Conservation (phyloP, 2,329 filamentous ascomycete genomes). For the Hawksworthiomyces lignivorus region DNA sequence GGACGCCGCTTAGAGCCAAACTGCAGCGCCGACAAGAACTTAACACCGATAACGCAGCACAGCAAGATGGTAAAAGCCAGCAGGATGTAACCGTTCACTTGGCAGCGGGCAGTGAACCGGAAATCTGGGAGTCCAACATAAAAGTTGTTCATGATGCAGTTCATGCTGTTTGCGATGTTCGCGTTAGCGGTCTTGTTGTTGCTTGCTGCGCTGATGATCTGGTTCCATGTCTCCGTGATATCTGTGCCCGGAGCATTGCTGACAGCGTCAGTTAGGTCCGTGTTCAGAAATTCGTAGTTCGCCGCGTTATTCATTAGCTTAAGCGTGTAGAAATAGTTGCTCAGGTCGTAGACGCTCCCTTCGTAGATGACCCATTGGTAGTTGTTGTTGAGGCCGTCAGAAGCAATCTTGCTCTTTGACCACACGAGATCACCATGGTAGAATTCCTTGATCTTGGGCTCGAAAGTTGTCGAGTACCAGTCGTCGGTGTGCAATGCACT, state of each 20-base stretch:
- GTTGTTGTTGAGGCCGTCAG: constrained; percentile 57
- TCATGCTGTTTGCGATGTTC: constrained; percentile 57
- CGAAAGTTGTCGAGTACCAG: constrained; percentile 73
- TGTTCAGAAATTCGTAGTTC: constrained; percentile 65
- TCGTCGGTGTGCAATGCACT: constrained; percentile 53
- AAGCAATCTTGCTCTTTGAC: constrained; percentile 49
- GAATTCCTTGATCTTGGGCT: constrained; percentile 73
- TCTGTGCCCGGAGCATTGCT: constrained; percentile 72
- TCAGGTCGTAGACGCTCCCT: constrained; percentile 76
- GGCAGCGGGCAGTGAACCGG: constrained; percentile 65
- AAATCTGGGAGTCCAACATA: constrained; percentile 82
- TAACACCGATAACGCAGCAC: constrained; percentile 69
- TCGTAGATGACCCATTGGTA: constrained; percentile 77
- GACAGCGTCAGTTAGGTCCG: constrained; percentile 58
- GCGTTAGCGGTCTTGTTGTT: constrained; percentile 48
- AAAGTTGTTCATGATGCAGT: constrained; percentile 77
- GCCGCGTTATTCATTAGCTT: constrained; percentile 45
- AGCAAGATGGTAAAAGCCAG: constrained; percentile 81
- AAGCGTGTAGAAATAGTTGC: constrained; percentile 79
- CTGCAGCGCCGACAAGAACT: constrained; percentile 89
- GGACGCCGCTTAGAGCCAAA: constrained; percentile 88
- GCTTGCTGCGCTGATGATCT: constrained; percentile 37
- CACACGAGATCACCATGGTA: constrained; percentile 83
- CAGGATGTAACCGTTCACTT: constrained; percentile 86
- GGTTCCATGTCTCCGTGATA: constrained; percentile 59